Evolutionary conservation across 2,329 filamentous ascomycete species (phyloP).

Genomic region (Cytospora mali): DNA sequence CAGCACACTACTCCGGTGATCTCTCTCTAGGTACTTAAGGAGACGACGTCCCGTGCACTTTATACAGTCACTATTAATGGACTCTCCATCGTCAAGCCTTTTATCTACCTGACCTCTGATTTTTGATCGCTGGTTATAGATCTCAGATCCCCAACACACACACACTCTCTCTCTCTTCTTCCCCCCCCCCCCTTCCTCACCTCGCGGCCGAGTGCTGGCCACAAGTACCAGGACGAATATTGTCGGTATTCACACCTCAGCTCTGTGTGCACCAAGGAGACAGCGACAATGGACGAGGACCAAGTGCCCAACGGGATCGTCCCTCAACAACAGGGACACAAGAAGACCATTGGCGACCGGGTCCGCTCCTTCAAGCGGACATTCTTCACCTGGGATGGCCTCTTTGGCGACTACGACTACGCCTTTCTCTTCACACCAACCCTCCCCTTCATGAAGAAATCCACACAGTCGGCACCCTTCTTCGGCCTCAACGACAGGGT

Average conservation of each 20-base stretch:
- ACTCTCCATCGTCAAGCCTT: neutral
- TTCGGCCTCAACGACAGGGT: conserved; percentile 82
- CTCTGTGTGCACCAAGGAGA: neutral
- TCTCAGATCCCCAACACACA: neutral
- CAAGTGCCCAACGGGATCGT: conserved; percentile 54
- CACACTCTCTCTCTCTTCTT: too few species aligned
- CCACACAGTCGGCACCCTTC: conserved; percentile 66
- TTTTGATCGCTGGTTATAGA: neutral
- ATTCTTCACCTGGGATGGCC: conserved; percentile 66
- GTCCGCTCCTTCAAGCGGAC: conserved; percentile 41
- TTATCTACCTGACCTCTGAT: neutral
- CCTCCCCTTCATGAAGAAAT: conserved; percentile 77
- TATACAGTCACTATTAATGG: neutral
- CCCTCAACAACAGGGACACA: conserved; percentile 42
- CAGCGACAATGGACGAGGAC: conserved; percentile 56
- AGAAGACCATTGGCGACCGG: conserved; percentile 38
- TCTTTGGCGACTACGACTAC: conserved; percentile 89
- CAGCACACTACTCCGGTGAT: too few species aligned
- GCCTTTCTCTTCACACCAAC: conserved; percentile 81
- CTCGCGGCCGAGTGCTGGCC: neutral
- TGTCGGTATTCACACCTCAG: neutral
- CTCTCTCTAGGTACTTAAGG: neutral
- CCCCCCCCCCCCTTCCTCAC: neutral
- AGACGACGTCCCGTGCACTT: neutral
- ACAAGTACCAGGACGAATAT: neutral